Evolutionary conservation across 2,329 filamentous ascomycete genomes (phyloP).

Genomic region (Sporothrix globosa): DNA sequence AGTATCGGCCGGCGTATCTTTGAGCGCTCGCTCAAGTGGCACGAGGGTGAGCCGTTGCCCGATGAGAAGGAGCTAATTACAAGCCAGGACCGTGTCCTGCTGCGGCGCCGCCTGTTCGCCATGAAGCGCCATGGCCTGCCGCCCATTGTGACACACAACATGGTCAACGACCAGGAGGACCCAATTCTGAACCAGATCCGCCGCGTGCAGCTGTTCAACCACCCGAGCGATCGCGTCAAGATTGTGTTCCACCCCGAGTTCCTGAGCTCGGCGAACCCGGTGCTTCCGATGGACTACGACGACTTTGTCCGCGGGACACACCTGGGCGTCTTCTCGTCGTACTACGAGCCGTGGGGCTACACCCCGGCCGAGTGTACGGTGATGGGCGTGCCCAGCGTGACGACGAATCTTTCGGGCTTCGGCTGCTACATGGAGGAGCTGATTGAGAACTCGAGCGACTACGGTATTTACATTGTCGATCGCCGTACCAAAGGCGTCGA

Average conservation of each 20-base stretch:
- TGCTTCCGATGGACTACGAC: constrained; percentile 94
- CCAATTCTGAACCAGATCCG: constrained; percentile 95
- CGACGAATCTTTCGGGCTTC: constrained; percentile 95
- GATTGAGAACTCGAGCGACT: constrained; percentile 96
- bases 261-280: constrained; percentile 91
- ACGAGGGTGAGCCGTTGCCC: constrained; percentile 88
- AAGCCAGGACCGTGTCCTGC: constrained; percentile 85
- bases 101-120: constrained; percentile 88
- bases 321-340: constrained; percentile 92
- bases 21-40: constrained; percentile 92
- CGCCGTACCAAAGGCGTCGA: constrained; percentile 93
- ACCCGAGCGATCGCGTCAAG: constrained; percentile 93
- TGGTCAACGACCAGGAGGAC: constrained; percentile 91
- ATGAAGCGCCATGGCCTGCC: constrained; percentile 93
- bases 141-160: constrained; percentile 98
- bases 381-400: constrained; percentile 98
- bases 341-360: constrained; percentile 99
- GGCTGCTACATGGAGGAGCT: constrained; percentile 99
- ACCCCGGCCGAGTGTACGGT: constrained; percentile 98
- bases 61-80: constrained; percentile 97
- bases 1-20: constrained; percentile 93
- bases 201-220: constrained; percentile 95
- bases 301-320: constrained; percentile 98
- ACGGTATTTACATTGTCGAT: constrained; percentile 99
- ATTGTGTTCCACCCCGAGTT: constrained; percentile 98